Conservation (phyloP, 257 asterid genomes). For the Rubia yunnanensis region DNA sequence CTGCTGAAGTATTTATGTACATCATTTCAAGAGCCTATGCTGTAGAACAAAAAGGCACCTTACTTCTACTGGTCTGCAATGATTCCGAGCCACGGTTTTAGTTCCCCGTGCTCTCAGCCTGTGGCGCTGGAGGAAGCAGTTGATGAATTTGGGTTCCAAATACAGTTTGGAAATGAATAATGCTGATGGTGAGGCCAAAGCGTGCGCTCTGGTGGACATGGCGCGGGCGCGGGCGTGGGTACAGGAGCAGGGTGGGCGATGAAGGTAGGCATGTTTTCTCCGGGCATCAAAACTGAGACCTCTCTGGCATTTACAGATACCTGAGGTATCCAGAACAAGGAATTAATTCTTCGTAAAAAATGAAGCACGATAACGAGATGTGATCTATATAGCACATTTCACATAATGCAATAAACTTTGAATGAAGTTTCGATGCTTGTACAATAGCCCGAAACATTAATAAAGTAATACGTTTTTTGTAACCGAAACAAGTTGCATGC, state of each 20-base stretch:
- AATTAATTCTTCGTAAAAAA: not conserved
- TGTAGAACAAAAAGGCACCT: conserved; percentile 7
- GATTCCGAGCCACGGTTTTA: not conserved
- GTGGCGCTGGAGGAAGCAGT: conserved; percentile 22
- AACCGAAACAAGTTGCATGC: no score
- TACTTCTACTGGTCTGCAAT: not conserved
- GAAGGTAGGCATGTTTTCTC: conserved; percentile 64
- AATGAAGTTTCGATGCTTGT: no score
- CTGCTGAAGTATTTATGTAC: not conserved
- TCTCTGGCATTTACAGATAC: conserved; percentile 49
- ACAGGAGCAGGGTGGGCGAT: conserved; percentile 78
- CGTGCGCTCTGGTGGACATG: conserved; percentile 61
- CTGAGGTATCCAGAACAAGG: conserved; percentile 21
- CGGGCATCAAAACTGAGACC: conserved; percentile 86
- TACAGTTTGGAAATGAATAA: conserved; percentile 4
- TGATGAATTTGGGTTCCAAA: conserved; percentile 9
- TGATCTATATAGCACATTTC: not conserved
- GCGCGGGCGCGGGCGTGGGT: conserved; percentile 34
- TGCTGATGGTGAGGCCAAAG: conserved; percentile 54
- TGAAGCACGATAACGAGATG: not conserved
- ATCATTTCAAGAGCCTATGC: conserved; percentile 1
- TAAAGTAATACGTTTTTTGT: no score
- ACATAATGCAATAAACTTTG: not conserved
- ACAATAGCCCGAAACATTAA: no score
- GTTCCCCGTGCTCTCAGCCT: conserved; percentile 5